phyloP scores from a whole-genome alignment of 306 rosid species.

The Trifolium dubium region DNA sequence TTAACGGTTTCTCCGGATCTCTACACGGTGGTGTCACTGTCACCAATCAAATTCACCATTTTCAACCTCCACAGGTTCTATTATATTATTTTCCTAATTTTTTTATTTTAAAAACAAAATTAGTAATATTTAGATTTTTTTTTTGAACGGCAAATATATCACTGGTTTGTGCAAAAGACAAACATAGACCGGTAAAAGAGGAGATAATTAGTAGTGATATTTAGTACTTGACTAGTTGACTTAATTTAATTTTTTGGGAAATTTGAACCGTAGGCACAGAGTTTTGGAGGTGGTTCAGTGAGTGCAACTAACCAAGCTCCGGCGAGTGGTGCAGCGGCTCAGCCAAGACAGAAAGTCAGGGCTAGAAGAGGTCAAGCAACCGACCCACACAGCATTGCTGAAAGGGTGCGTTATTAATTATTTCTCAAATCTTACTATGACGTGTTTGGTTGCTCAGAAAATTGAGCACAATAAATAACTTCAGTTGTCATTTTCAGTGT shows the following conservation, averaged over 20 bases:
- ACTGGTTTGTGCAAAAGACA: too few species aligned
- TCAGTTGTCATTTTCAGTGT: slow-evolving; percentile 39
- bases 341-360: slow-evolving; percentile 84
- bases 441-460: slow-evolving; percentile 34
- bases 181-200: too few species aligned
- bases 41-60: slow-evolving; percentile 57
- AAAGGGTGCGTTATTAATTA: slow-evolving; percentile 58
- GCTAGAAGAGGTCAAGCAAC: slow-evolving; percentile 99
- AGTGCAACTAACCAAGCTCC: slow-evolving; percentile 55
- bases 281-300: slow-evolving; percentile 56
- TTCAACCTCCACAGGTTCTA: slow-evolving; percentile 65
- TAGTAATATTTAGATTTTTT: too few species aligned
- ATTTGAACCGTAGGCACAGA: slow-evolving; percentile 47
- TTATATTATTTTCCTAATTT: background rate
- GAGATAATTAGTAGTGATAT: too few species aligned
- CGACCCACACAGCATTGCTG: slow-evolving; percentile 98
- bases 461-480: slow-evolving; percentile 9
- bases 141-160: too few species aligned
- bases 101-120: background rate
- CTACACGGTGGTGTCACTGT: slow-evolving; percentile 39
- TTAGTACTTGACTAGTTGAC: background rate
- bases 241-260: background rate
- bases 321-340: slow-evolving; percentile 58
- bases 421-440: background rate
- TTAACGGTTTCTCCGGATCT: slow-evolving; percentile 66